These are phyloP conservation scores for Circinella minor DNA, from an alignment of 371 early-diverging fungal species.

Conservation along the genomic window DNA sequence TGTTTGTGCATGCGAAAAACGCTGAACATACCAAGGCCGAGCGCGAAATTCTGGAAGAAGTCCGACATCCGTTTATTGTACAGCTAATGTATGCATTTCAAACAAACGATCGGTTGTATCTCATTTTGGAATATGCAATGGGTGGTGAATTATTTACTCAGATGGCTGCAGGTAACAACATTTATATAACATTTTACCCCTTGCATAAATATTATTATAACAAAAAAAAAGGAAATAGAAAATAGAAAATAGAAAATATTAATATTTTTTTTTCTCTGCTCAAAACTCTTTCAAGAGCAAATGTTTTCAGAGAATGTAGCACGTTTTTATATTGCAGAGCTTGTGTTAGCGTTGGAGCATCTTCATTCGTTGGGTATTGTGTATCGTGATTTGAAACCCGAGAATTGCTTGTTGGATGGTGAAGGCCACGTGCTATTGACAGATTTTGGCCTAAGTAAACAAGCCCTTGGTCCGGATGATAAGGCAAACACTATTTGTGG, in stretches of 20 bases:
- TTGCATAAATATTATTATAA: neutral
- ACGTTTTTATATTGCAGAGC: constrained; percentile 86
- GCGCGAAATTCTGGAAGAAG: constrained; percentile 75
- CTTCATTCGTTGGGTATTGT: constrained; percentile 88
- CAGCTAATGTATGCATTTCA: constrained; percentile 96
- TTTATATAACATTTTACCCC: constrained; percentile 1
- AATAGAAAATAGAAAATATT: no score
- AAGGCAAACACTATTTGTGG: constrained; percentile 86
- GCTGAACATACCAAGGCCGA: constrained; percentile 78
- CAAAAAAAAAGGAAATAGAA: no score
- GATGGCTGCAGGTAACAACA: constrained; percentile 68
- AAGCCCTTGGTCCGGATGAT: constrained; percentile 55
- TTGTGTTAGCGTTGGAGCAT: constrained; percentile 86
- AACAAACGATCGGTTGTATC: constrained; percentile 81
- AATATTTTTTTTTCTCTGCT: constrained; percentile 2
- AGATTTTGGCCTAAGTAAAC: constrained; percentile 95
- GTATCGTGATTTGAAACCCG: constrained; percentile 90
- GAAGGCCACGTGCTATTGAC: constrained; percentile 86
- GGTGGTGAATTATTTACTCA: constrained; percentile 99
- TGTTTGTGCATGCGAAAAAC: constrained; percentile 74
- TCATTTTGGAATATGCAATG: constrained; percentile 96
- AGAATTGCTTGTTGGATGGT: constrained; percentile 84
- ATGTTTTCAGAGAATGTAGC: constrained; percentile 80
- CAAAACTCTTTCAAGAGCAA: constrained; percentile 59
- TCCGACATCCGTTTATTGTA: constrained; percentile 94